These are phyloP conservation scores for Macrocybe gigantea DNA, from an alignment of 768 basidiomycete species.

Conservation along the genomic window DNA sequence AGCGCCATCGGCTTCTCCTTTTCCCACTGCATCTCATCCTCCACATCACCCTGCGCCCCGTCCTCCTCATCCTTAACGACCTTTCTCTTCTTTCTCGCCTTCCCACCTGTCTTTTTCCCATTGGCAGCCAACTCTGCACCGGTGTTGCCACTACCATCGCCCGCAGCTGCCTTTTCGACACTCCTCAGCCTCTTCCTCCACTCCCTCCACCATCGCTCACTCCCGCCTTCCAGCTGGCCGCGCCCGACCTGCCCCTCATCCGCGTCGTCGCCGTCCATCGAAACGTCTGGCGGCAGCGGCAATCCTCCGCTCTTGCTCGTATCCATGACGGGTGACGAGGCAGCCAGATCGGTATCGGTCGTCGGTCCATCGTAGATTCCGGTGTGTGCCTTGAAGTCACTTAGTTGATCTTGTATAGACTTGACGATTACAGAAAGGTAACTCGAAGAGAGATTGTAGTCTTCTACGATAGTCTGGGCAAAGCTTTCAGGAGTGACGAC, in stretches of 20 bases:
- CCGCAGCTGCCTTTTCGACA: conserved; percentile 1
- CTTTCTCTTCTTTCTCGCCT: conserved; percentile 37
- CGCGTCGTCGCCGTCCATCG: not conserved
- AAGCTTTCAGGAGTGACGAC: conserved; percentile 87
- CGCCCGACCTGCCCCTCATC: not conserved
- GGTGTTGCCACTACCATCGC: no score
- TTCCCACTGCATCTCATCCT: conserved; percentile 29
- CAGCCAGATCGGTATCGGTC: not conserved
- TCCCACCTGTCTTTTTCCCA: conserved; percentile 12
- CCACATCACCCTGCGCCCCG: conserved; percentile 18
- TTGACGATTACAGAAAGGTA: conserved; percentile 69
- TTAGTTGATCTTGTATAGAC: conserved; percentile 83
- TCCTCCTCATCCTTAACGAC: conserved; percentile 18
- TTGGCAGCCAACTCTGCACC: not conserved
- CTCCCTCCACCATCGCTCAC: conserved; percentile 18
- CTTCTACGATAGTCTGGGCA: conserved; percentile 86
- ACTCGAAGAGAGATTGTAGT: conserved; percentile 68
- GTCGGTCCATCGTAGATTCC: conserved; percentile 38
- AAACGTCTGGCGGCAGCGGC: not conserved
- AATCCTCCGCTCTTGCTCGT: conserved; percentile 1
- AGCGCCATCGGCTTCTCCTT: conserved; percentile 42
- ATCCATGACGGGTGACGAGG: conserved; percentile 17
- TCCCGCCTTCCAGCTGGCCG: conserved; percentile 14
- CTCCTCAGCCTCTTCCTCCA: conserved; percentile 7
- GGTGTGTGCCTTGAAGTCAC: conserved; percentile 70